Evolutionary conservation across 2,329 filamentous ascomycete species (phyloP).

Genomic region (Calycina herbarum): DNA sequence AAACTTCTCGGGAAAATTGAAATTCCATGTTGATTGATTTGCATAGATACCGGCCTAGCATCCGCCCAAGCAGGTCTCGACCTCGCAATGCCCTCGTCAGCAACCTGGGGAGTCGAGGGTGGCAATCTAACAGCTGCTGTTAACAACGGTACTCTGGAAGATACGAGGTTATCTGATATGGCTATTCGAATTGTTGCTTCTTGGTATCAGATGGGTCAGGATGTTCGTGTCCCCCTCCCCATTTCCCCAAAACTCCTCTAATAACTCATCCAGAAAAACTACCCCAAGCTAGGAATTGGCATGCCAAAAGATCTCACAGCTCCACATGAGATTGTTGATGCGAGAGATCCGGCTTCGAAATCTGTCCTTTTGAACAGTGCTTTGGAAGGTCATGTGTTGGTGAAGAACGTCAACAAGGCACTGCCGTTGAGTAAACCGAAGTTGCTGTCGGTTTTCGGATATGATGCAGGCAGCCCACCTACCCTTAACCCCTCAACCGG

Average conservation of each 20-base stretch:
- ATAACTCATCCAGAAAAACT: slow-evolving; percentile 18
- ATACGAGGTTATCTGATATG: slow-evolving; percentile 61
- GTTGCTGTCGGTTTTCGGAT: slow-evolving; percentile 60
- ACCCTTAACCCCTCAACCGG: neutral
- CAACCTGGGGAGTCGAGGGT: slow-evolving; percentile 25
- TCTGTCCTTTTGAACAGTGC: slow-evolving; percentile 55
- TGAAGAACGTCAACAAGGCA: slow-evolving; percentile 56
- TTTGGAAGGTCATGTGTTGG: slow-evolving; percentile 62
- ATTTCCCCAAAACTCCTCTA: no score
- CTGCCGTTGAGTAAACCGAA: slow-evolving; percentile 50
- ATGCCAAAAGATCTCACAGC: slow-evolving; percentile 50
- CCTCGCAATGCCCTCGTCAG: slow-evolving; percentile 42
- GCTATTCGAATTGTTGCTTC: slow-evolving; percentile 56
- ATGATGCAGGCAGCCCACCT: slow-evolving; percentile 47
- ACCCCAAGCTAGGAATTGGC: slow-evolving; percentile 43
- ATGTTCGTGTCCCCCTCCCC: slow-evolving; percentile 33
- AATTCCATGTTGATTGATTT: no score
- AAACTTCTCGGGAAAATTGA: neutral
- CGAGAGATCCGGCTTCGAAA: slow-evolving; percentile 50
- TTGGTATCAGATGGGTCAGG: slow-evolving; percentile 61
- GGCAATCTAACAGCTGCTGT: slow-evolving; percentile 52
- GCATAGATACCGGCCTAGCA: slow-evolving; percentile 64
- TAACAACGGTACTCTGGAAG: slow-evolving; percentile 57
- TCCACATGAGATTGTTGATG: slow-evolving; percentile 56
- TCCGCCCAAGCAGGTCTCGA: slow-evolving; percentile 80